Base-by-base conservation (phyloP, 306 rosid genomes). In the Carpinus fangiana region DNA sequence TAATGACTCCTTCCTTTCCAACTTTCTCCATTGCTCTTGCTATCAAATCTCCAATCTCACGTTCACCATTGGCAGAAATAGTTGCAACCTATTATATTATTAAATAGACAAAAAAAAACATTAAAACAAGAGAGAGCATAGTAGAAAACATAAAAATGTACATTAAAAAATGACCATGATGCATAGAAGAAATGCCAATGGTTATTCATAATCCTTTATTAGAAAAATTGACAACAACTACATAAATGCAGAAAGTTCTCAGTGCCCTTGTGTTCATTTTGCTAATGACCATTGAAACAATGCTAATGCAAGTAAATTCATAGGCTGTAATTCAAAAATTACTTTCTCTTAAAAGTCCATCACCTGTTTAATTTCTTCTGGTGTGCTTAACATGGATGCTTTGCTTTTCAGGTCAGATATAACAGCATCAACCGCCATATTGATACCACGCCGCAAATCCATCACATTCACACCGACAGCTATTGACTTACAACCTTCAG, bases 1-100 rank as follows among this genome's bases (percentile, higher is more conserved):
- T 95, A 75, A 95, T 92, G 73, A 95, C 95, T 81, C 98, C 98
- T 82, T 92, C 92, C 91, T 91, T 92, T 74, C 98, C 98, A 84
- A 95, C 98, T 87, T 91, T 92, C 85, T 91, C 98, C 98, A 95
- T 92, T 80, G 98, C 98, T 79, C 88, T 95, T 18, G 93, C 98
- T 74, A 95, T 88, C 82, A 95, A 70, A 83, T 92, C 98, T 31
- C 98, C 98, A 76, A 95, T 92, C 66, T 92, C 98, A 53, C 78
- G 84, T 81, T 95, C 98, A 59, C 98, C 98, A 70, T 95, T 95
- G 36, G 98, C 97, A 69, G 98, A 95, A 87, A 95, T 95, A 21
- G 98, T 92, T 48, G 90, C 98, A 81, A 95, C 98, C 98, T 95
- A 75, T 73, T 10, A 77, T 73, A 71, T 70, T 64, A 60, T 55